phyloP scores from a whole-genome alignment of 1,284 basidiomycete genomes.

The Cutaneotrichosporon spelunceum region DNA sequence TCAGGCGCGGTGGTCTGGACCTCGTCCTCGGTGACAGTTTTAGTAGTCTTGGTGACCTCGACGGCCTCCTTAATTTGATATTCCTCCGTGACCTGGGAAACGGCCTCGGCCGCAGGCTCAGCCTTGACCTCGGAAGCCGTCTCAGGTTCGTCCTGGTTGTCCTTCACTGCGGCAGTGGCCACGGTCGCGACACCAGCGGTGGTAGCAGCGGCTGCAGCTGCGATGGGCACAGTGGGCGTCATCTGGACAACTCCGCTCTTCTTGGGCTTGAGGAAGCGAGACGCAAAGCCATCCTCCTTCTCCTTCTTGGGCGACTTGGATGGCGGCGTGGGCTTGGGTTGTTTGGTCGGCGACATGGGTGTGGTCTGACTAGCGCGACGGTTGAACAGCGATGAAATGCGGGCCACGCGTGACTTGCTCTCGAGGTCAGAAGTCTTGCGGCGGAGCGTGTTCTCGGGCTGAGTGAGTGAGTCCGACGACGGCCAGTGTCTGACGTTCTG shows the following conservation, averaged over 20 bases:
- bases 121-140: background rate
- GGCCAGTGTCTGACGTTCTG: background rate
- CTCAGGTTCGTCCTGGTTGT: background rate
- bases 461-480: background rate
- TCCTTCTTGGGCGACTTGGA: slow-evolving; percentile 2
- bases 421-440: slow-evolving; percentile 1
- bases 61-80: background rate
- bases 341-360: background rate
- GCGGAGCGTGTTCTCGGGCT: background rate
- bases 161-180: background rate
- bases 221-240: background rate
- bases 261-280: slow-evolving; percentile 4
- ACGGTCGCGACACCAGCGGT: background rate
- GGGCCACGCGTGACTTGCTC: slow-evolving; percentile 2
- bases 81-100: background rate
- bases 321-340: background rate
- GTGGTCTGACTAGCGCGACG: slow-evolving; percentile 2
- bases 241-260: background rate
- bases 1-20: background rate
- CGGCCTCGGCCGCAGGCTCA: background rate
- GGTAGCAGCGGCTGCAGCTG: background rate
- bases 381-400: slow-evolving; percentile 11
- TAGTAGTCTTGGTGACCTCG: background rate
- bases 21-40: background rate
- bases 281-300: slow-evolving; percentile 3